These are phyloP conservation scores for Beauveria varroae DNA, from an alignment of 2,329 filamentous ascomycete genomes.

Conservation along the genomic window DNA sequence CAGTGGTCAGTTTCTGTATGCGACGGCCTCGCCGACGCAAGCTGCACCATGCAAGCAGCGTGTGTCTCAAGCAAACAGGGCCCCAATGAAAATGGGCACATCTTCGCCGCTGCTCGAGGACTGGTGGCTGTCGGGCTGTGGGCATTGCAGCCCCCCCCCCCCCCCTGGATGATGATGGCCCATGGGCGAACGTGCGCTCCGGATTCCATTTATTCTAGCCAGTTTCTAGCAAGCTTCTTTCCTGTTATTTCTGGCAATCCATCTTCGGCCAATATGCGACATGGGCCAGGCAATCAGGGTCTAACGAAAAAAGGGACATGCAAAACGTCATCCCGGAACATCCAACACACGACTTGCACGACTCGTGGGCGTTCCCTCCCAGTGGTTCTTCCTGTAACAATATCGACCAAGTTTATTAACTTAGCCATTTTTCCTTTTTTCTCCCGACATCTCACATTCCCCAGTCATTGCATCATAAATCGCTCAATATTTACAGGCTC, in stretches of 20 bases:
- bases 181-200: not conserved
- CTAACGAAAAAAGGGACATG: not conserved
- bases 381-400: no score
- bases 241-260: not conserved
- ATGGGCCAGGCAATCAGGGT: not conserved
- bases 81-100: not conserved
- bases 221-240: not conserved
- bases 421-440: no score
- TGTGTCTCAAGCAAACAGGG: slow-evolving; percentile 4
- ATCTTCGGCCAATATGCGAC: not conserved
- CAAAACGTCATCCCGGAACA: not conserved
- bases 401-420: no score
- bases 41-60: not conserved
- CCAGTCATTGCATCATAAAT: no score
- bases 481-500: no score
- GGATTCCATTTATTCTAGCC: not conserved
- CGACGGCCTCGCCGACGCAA: slow-evolving; percentile 7
- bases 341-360: no score
- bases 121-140: not conserved
- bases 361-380: no score
- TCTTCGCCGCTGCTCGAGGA: not conserved
- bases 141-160: not conserved
- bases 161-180: slow-evolving; percentile 1
- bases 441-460: no score
- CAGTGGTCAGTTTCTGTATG: not conserved